phyloP scores from a whole-genome alignment of 768 basidiomycete genomes.

The Trametes punicea region DNA sequence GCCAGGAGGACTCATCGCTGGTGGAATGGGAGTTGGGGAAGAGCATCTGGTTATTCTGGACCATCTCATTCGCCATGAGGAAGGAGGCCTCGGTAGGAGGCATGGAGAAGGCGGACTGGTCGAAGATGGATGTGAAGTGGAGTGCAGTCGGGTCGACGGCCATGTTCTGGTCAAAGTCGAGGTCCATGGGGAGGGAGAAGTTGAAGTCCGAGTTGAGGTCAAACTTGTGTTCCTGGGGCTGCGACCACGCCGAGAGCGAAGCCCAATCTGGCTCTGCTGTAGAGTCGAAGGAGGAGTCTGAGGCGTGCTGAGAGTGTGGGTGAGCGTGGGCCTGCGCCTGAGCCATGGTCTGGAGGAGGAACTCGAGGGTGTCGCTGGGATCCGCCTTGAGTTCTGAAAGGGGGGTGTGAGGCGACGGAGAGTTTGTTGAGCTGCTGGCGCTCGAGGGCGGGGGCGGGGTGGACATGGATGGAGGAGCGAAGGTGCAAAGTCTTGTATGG shows the following conservation, averaged over 20 bases:
- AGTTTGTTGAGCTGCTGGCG: slow-evolving; percentile 26
- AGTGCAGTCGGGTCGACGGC: slow-evolving; percentile 64
- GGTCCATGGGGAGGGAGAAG: slow-evolving; percentile 48
- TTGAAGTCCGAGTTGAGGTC: slow-evolving; percentile 41
- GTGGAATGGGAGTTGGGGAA: slow-evolving; percentile 4
- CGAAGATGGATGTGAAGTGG: slow-evolving; percentile 43
- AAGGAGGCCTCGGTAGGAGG: slow-evolving; percentile 7
- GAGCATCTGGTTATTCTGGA: slow-evolving; percentile 10
- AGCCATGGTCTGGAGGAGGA: slow-evolving; percentile 30
- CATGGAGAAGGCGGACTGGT: slow-evolving; percentile 18
- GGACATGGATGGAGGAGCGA: slow-evolving; percentile 21
- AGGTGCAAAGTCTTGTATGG: slow-evolving; percentile 11
- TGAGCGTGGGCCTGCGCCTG: slow-evolving; percentile 19
- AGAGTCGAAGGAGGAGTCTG: slow-evolving; percentile 14
- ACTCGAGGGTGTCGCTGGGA: slow-evolving; percentile 25
- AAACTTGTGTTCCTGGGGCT: slow-evolving; percentile 31
- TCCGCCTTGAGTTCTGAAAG: slow-evolving; percentile 22
- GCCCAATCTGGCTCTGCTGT: slow-evolving; percentile 46
- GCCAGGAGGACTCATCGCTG: slow-evolving; percentile 16
- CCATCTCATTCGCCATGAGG: slow-evolving; percentile 13
- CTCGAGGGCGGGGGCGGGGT: slow-evolving; percentile 27
- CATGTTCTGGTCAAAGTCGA: slow-evolving; percentile 58
- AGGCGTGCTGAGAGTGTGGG: slow-evolving; percentile 5
- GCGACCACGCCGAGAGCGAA: slow-evolving; percentile 45
- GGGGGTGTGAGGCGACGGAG: slow-evolving; percentile 25